Evolutionary conservation across 495 filamentous ascomycete species (phyloP).

Genomic region (Staphylotrichum tortipilum): DNA sequence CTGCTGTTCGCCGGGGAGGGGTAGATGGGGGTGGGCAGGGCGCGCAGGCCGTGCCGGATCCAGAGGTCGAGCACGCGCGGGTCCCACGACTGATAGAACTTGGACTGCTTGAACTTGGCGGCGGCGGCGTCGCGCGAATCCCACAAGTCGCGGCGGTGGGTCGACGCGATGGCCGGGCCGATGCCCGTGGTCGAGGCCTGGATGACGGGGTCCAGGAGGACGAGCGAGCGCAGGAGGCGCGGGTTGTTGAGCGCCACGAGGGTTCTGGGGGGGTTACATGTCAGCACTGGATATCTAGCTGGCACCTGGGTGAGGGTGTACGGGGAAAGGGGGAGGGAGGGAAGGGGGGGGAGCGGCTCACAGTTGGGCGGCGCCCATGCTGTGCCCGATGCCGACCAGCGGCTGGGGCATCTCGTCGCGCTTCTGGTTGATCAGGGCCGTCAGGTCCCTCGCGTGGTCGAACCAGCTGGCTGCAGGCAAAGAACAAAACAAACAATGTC

Average conservation of each 20-base stretch:
- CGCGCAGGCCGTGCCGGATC: conserved; percentile 56
- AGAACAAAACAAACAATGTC: too few relatives aligned
- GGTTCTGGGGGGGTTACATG: neutral
- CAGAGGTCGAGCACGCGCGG: conserved; percentile 59
- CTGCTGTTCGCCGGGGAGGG: conserved; percentile 33
- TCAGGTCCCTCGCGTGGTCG: conserved; percentile 78
- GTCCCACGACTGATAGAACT: conserved; percentile 70
- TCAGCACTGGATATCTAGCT: too few relatives aligned
- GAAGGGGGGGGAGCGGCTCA: neutral
- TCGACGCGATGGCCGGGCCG: conserved; percentile 23
- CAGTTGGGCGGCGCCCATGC: conserved; percentile 56
- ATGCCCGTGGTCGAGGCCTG: conserved; percentile 33
- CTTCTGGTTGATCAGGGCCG: conserved; percentile 81
- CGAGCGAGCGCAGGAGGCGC: conserved; percentile 63
- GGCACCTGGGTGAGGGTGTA: too few relatives aligned
- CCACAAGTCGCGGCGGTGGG: conserved; percentile 65
- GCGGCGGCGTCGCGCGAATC: conserved; percentile 54
- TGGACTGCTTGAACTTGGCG: conserved; percentile 47
- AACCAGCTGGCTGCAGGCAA: conserved; percentile 60
- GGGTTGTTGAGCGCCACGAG: conserved; percentile 66
- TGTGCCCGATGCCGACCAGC: conserved; percentile 84
- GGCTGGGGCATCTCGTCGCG: conserved; percentile 76
- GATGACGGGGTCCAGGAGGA: conserved; percentile 71
- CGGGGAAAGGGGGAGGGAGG: neutral
- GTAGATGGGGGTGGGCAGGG: conserved; percentile 41